Evolutionary conservation across 2,329 filamentous ascomycete genomes (phyloP).

Genomic region (Claviceps africana): DNA sequence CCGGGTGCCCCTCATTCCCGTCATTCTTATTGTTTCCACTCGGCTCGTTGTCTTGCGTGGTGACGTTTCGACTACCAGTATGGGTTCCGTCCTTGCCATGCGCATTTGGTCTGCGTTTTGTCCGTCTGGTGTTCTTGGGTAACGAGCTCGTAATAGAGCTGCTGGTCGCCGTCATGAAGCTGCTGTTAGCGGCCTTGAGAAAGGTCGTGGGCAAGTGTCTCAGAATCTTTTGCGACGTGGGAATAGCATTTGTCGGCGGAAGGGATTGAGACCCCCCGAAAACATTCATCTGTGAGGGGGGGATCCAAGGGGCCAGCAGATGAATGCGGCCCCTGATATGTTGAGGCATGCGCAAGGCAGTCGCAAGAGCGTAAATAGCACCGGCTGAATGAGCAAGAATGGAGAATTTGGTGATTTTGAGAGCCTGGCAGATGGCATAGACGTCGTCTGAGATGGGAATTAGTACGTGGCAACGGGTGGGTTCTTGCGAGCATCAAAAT

Average conservation of each 20-base stretch:
- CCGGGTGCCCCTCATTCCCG: constrained; percentile 9
- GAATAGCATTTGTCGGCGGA: constrained; percentile 72
- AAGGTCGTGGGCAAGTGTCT: constrained; percentile 81
- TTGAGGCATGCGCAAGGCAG: constrained; percentile 87
- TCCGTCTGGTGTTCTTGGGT: constrained; percentile 48
- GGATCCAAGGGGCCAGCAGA: constrained; percentile 91
- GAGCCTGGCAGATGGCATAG: constrained; percentile 77
- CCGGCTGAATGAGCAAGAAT: constrained; percentile 92
- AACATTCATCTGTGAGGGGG: constrained; percentile 79
- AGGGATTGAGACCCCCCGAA: constrained; percentile 59
- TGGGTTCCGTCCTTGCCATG: constrained; percentile 21
- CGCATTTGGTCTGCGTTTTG: constrained; percentile 43
- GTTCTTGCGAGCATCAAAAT: neutral
- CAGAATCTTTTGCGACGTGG: constrained; percentile 81
- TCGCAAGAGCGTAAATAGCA: constrained; percentile 94
- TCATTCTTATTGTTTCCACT: constrained; percentile 17
- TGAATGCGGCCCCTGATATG: constrained; percentile 91
- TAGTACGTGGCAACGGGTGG: constrained; percentile 9
- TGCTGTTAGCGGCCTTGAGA: constrained; percentile 86
- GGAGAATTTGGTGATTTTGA: constrained; percentile 92
- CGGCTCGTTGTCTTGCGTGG: constrained; percentile 37
- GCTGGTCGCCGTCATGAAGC: constrained; percentile 85
- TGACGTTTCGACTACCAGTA: constrained; percentile 22
- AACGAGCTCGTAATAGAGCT: constrained; percentile 69
- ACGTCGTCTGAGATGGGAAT: constrained; percentile 50